phyloP scores from a whole-genome alignment of 2,329 filamentous ascomycete species.

The Venturia aucupariae region DNA sequence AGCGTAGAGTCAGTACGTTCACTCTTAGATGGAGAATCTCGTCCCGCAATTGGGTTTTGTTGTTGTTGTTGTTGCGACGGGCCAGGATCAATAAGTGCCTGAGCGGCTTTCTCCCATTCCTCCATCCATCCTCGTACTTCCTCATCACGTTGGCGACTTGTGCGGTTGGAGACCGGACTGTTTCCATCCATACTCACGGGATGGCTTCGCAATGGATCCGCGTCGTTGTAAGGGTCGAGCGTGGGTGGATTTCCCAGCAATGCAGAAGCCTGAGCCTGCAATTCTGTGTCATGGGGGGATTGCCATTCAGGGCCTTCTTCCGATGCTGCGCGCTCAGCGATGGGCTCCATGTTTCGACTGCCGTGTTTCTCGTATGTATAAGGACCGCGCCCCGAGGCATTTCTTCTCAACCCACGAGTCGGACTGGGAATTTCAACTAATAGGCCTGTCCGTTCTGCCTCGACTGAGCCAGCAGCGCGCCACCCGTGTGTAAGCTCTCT shows the following conservation, averaged over 20 bases:
- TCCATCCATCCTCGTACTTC: constrained; percentile 18
- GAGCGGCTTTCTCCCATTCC: constrained; percentile 20
- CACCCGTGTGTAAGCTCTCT: not conserved
- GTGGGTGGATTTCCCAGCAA: constrained; percentile 23
- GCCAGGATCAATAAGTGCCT: constrained; percentile 6
- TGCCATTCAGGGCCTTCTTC: constrained; percentile 9
- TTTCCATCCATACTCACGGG: constrained; percentile 16
- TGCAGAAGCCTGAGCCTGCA: constrained; percentile 16
- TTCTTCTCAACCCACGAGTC: constrained; percentile 37
- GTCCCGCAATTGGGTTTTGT: constrained; percentile 21
- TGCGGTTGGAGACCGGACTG: constrained; percentile 12
- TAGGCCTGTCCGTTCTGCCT: constrained; percentile 37
- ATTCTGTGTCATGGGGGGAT: constrained; percentile 16
- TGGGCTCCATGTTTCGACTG: constrained; percentile 46
- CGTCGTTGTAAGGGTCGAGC: constrained; percentile 35
- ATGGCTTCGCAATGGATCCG: constrained; percentile 27
- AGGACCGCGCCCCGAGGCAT: constrained; percentile 26
- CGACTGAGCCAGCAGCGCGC: constrained; percentile 16
- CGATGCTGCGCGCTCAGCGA: constrained; percentile 40
- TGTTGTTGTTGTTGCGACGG: not conserved
- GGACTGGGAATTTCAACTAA: constrained; percentile 40
- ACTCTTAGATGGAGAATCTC: constrained; percentile 40
- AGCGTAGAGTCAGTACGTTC: constrained; percentile 48
- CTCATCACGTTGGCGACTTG: constrained; percentile 16
- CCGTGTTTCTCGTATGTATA: constrained; percentile 21